phyloP scores from a whole-genome alignment of 352 stramenopile species.

The Pythium dissimile region DNA sequence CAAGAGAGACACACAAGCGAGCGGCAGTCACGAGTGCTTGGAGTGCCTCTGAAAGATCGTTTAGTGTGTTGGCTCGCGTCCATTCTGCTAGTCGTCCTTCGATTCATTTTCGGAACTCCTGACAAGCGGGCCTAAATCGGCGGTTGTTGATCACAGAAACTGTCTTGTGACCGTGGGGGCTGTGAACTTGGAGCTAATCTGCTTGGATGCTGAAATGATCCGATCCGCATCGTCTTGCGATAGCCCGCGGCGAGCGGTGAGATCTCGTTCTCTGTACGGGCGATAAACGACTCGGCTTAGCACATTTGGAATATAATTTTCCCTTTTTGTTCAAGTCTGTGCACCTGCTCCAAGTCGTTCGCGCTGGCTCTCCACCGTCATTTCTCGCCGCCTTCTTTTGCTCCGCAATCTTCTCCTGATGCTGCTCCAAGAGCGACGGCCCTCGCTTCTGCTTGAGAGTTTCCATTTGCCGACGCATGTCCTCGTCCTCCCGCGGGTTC shows the following conservation, averaged over 20 bases:
- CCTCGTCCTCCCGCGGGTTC: slow-evolving; percentile 59
- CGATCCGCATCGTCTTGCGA: slow-evolving; percentile 60
- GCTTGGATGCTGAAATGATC: slow-evolving; percentile 72
- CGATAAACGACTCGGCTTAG: background rate
- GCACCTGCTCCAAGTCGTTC: slow-evolving; percentile 61
- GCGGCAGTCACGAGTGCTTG: background rate
- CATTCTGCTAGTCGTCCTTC: slow-evolving; percentile 6
- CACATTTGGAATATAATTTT: no score
- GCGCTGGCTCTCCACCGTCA: background rate
- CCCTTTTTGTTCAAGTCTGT: no score
- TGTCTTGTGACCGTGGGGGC: slow-evolving; percentile 75
- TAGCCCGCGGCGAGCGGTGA: slow-evolving; percentile 56
- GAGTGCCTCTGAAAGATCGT: background rate
- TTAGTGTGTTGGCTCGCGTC: slow-evolving; percentile 12
- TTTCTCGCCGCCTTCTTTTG: slow-evolving; percentile 30
- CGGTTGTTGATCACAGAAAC: slow-evolving; percentile 53
- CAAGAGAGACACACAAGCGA: no score
- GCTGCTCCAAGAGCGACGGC: slow-evolving; percentile 72
- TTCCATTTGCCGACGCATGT: slow-evolving; percentile 74
- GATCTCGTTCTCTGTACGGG: slow-evolving; percentile 58
- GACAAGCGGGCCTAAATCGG: slow-evolving; percentile 1
- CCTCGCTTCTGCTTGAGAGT: slow-evolving; percentile 48
- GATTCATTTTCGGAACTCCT: slow-evolving; percentile 6
- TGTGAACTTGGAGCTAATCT: slow-evolving; percentile 87
- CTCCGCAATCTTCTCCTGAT: slow-evolving; percentile 61